Evolutionary conservation across 495 filamentous ascomycete species (phyloP), one percentile per base, ranked within the genome.

Genomic region (Cairneyella variabilis): DNA sequence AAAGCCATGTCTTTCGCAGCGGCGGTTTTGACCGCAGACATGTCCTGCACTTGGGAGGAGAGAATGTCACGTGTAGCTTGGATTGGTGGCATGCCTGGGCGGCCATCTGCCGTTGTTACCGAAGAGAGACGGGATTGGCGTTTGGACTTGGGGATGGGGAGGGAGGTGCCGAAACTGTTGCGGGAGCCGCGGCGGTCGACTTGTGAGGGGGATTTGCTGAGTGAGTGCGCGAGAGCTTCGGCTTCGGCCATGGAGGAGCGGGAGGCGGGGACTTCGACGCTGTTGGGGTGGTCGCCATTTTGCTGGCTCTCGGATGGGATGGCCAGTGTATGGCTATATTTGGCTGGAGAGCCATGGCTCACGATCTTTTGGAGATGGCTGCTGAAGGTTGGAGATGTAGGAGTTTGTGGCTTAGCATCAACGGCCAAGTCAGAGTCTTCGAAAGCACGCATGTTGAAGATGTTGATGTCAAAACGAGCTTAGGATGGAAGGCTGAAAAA

Each of bases 151-250:
- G 86, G 88, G 53, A 91, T 91, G 34, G 86, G 88, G 10, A 91
- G 80, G 14, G 84, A 81, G 34, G 84, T 76, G 43, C 86, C 87
- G 60, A 91, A 90, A 11, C 86, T 90, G 78, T 90, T 91, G 54
- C 86, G 79, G 28, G 88, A 90, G 20, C 80, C 73, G 42, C 86
- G 72, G 30, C 86, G 73, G 49, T 84, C 79, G 66, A 77, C 80
- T 67, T 79, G 77, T 2, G 86, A 89, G 6, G 85, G 86, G 3
- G 77, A 66, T 25, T 83, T 65, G 56, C 82, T 86, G 66, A 90
- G 71, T 53, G 79, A 77, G 73, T 90, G 86, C 86, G 90, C 89
- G 69, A 83, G 83, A 48, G 78, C 71, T 21, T 80, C 72, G 23
- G 82, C 80, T 70, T 90, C 82, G 16, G 85, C 82, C 58, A 88